phyloP scores from a whole-genome alignment of 1,284 basidiomycete genomes.

The Cerrena zonata region DNA sequence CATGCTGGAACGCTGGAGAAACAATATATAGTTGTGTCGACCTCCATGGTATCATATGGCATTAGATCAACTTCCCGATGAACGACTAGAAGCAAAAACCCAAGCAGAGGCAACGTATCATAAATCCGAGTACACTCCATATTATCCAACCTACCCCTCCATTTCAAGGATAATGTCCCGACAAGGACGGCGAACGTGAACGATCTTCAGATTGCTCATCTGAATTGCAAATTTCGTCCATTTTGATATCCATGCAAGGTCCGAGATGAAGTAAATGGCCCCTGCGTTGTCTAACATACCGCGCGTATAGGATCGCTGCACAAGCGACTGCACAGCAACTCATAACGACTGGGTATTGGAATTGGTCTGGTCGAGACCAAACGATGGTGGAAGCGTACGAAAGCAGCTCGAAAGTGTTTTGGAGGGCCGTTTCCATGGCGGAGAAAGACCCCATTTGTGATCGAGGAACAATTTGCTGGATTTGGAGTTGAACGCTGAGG shows the following conservation, averaged over 20 bases:
- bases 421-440: constrained; percentile 19
- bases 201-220: not conserved
- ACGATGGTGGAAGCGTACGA: constrained; percentile 26
- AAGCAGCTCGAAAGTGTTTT: constrained; percentile 17
- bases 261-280: constrained; percentile 22
- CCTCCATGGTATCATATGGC: too few species aligned
- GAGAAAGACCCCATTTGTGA: not conserved
- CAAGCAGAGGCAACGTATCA: too few species aligned
- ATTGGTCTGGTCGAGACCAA: constrained; percentile 25
- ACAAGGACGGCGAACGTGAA: too few species aligned
- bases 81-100: too few species aligned
- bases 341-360: constrained; percentile 25
- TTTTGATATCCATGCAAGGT: not conserved
- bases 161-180: too few species aligned
- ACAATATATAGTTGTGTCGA: too few species aligned
- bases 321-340: constrained; percentile 23
- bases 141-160: too few species aligned
- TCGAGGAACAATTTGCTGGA: constrained; percentile 20
- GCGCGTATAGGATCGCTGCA: constrained; percentile 22
- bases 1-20: too few species aligned
- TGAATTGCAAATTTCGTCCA: not conserved
- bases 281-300: constrained; percentile 23
- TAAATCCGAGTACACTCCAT: too few species aligned
- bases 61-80: too few species aligned
- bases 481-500: constrained; percentile 44